Base-by-base conservation (phyloP, 306 rosid genomes). In the Prunus fruticosa region DNA sequence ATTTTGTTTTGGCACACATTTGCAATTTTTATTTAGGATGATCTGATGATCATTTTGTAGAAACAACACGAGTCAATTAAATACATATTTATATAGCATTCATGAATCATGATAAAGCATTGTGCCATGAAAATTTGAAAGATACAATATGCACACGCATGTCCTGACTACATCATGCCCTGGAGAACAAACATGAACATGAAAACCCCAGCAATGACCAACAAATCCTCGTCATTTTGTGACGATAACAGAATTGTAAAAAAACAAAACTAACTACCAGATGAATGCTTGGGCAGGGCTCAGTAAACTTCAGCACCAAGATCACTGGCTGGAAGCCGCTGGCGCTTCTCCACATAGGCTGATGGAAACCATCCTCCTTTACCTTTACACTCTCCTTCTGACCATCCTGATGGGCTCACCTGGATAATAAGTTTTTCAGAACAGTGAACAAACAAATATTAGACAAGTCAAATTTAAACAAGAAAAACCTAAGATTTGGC, bases 331-430 rank as follows among this genome's bases (percentile, higher is more conserved):
- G 97, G 96, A 85, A 92, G 54, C 73, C 92, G 81, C 80, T 92
- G 97, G 60, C 97, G 90, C 88, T 86, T 95, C 91, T 91, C 97
- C 52, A 92, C 96, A 51, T 77, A 89, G 45, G 83, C 81, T 19
- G 97, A 88, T 69, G 99, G 98, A 86, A 95, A 95, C 99, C 99
- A 95, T 67, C 99, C 99, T 9, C 88, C 92, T 70, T 74, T 84
- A 27, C 99, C 97, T 43, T 86, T 90, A 87, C 93, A 92, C 85
- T 95, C 97, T 71, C 99, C 99, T 88, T 95, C 99, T 46, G 99
- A 87, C 99, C 99, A 95, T 58, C 99, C 99, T 56, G 97, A 60
- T 63, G 85, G 67, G 67, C 70, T 92, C 82, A 91, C 92, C 98
- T 95, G 90, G 2, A 63, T 45, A 72, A 79, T 5, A 79, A 13